These are phyloP conservation scores for Veloporphyrellus conicus DNA, from an alignment of 1,284 basidiomycete genomes.

Conservation along the genomic window DNA sequence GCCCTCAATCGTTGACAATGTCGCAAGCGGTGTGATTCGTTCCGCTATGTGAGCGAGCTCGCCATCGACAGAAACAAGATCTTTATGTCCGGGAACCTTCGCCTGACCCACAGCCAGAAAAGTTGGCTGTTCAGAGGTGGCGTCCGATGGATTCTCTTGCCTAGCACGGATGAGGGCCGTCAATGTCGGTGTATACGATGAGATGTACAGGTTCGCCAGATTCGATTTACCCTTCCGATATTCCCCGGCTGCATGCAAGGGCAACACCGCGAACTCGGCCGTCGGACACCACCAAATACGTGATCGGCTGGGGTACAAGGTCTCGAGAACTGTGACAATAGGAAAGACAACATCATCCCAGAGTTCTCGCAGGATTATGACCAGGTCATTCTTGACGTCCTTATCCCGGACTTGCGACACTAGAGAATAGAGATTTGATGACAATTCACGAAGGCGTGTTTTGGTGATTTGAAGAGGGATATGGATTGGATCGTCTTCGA, in stretches of 20 bases:
- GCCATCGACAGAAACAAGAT: constrained; percentile 5
- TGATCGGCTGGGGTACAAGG: constrained; percentile 13
- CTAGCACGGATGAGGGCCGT: constrained; percentile 24
- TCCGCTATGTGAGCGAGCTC: constrained; percentile 1
- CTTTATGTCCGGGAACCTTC: neutral
- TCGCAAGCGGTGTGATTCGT: neutral
- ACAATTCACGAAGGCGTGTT: neutral
- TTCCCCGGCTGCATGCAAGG: constrained; percentile 2
- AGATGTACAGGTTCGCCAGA: constrained; percentile 28
- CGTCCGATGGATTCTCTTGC: neutral
- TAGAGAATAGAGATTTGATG: neutral
- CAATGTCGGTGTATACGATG: constrained; percentile 34
- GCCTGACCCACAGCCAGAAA: constrained; percentile 16
- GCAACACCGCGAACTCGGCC: constrained; percentile 31
- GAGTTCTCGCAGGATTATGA: constrained; percentile 18
- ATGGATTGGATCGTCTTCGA: constrained; percentile 8
- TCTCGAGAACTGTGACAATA: constrained; percentile 17
- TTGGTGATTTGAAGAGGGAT: constrained; percentile 8
- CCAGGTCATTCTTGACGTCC: neutral
- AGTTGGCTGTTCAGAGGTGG: neutral
- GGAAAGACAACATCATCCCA: constrained; percentile 28
- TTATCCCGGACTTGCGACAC: neutral
- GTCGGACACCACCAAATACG: constrained; percentile 42
- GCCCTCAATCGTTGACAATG: constrained; percentile 2
- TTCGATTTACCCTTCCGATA: constrained; percentile 2